Conservation (phyloP, 2,329 filamentous ascomycete species). For the Colletotrichum sp. region DNA sequence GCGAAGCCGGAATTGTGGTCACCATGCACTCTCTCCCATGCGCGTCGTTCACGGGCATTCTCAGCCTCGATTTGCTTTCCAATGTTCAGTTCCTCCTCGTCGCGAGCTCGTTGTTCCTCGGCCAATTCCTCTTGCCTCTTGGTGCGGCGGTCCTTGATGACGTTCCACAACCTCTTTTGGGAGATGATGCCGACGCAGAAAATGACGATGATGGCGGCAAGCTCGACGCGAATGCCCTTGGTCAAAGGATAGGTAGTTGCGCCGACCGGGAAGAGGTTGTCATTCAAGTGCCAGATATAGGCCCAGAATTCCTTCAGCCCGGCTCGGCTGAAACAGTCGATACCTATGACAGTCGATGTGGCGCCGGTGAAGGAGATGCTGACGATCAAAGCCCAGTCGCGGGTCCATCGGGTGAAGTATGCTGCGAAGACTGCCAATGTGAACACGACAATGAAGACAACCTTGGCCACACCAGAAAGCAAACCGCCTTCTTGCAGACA, state of each 20-base stretch:
- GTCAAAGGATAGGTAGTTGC: conserved; percentile 85
- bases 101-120: conserved; percentile 58
- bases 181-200: conserved; percentile 79
- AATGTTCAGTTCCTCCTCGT: conserved; percentile 71
- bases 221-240: conserved; percentile 83
- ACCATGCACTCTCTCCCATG: conserved; percentile 83
- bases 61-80: conserved; percentile 69
- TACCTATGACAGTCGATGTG: conserved; percentile 79
- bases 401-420: conserved; percentile 80
- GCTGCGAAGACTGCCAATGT: conserved; percentile 71
- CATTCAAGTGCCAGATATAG: conserved; percentile 86
- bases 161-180: conserved; percentile 84
- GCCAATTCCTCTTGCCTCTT: conserved; percentile 54
- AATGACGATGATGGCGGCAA: conserved; percentile 78
- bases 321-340: conserved; percentile 90
- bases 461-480: conserved; percentile 61
- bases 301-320: conserved; percentile 96
- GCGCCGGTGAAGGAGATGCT: conserved; percentile 83
- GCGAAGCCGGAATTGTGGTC: conserved; percentile 57
- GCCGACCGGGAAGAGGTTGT: conserved; percentile 77
- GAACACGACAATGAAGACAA: conserved; percentile 78
- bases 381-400: conserved; percentile 77
- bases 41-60: conserved; percentile 64
- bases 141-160: conserved; percentile 69
- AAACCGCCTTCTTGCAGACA: conserved; percentile 79